Percentiles rank a stretch among this genome's conserved stretches.
phyloP scores from a whole-genome alignment of 2,329 filamentous ascomycete genomes.

The Aureobasidium leucospermi region DNA sequence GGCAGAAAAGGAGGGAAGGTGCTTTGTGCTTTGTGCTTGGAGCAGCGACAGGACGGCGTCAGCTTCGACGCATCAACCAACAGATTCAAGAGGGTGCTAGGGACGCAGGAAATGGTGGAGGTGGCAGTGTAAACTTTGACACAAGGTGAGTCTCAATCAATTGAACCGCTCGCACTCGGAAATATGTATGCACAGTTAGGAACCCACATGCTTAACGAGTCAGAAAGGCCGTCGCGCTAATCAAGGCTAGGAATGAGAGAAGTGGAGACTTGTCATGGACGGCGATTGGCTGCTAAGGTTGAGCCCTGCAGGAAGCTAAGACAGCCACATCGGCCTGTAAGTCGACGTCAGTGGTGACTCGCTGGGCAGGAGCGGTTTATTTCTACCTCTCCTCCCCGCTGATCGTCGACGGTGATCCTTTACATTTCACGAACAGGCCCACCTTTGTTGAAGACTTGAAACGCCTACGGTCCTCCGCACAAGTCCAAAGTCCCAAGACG shows the following conservation, averaged over 20 bases:
- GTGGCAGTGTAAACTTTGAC: slow-evolving; percentile 14
- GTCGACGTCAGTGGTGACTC: slow-evolving; percentile 12
- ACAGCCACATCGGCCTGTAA: slow-evolving; percentile 10
- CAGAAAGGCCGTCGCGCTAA: background rate
- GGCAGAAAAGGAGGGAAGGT: background rate
- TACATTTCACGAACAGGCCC: slow-evolving; percentile 10
- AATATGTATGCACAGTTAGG: background rate
- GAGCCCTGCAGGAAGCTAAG: slow-evolving; percentile 9
- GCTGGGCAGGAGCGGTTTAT: slow-evolving; percentile 9
- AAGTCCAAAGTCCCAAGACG: background rate
- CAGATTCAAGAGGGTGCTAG: background rate
- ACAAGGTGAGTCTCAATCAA: slow-evolving; percentile 6
- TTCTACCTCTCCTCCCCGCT: slow-evolving; percentile 14
- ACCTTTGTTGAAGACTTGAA: slow-evolving; percentile 12
- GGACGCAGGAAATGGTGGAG: background rate
- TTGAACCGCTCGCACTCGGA: slow-evolving; percentile 6
- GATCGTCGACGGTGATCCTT: slow-evolving; percentile 12
- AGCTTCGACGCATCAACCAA: background rate
- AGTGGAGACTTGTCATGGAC: background rate
- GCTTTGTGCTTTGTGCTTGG: background rate
- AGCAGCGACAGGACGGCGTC: background rate
- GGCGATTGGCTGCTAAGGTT: slow-evolving; percentile 10
- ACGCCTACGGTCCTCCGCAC: slow-evolving; percentile 9
- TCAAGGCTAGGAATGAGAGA: slow-evolving; percentile 4
- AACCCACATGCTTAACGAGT: slow-evolving; percentile 9